Evolutionary conservation across 495 filamentous ascomycete genomes (phyloP).

Genomic region (Xylaria palmicola): DNA sequence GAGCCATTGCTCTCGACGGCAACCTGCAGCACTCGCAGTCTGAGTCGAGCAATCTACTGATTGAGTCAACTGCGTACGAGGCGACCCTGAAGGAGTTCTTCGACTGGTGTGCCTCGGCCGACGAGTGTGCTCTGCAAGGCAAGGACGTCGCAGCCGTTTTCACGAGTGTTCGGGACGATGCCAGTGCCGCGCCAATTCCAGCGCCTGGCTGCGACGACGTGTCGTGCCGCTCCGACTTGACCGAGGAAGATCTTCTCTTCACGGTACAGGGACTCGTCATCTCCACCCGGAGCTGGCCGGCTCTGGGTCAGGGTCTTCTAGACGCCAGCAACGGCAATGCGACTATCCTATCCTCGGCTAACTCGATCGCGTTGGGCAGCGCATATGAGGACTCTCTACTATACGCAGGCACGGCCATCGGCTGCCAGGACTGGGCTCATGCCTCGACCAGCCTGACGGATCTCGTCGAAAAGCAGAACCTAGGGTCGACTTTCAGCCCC

Average conservation of each 20-base stretch:
- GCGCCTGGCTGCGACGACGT: conserved; percentile 31
- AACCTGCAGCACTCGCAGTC: conserved; percentile 35
- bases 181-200: conserved; percentile 31
- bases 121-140: conserved; percentile 29
- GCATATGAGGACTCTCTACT: conserved; percentile 23
- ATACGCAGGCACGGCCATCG: conserved; percentile 29
- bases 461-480: conserved; percentile 20
- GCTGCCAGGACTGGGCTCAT: conserved; percentile 39
- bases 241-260: conserved; percentile 22
- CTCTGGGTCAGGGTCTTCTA: conserved; percentile 21
- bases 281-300: conserved; percentile 21
- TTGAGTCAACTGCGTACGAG: conserved; percentile 32
- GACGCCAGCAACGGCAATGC: conserved; percentile 33
- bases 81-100: conserved; percentile 37
- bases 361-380: conserved; percentile 22
- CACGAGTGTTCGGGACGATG: conserved; percentile 22
- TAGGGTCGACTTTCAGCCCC: conserved; percentile 25
- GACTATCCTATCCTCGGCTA: conserved; percentile 24
- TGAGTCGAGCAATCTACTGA: conserved; percentile 29
- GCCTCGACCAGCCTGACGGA: conserved; percentile 22
- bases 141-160: conserved; percentile 31
- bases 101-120: conserved; percentile 31
- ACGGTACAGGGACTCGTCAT: conserved; percentile 20
- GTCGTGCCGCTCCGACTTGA: conserved; percentile 22
- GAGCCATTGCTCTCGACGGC: conserved; percentile 32